Evolutionary conservation across 2,329 filamentous ascomycete species (phyloP), one percentile per base, ranked within the genome.

Genomic region (Ramichloridium luteum): DNA sequence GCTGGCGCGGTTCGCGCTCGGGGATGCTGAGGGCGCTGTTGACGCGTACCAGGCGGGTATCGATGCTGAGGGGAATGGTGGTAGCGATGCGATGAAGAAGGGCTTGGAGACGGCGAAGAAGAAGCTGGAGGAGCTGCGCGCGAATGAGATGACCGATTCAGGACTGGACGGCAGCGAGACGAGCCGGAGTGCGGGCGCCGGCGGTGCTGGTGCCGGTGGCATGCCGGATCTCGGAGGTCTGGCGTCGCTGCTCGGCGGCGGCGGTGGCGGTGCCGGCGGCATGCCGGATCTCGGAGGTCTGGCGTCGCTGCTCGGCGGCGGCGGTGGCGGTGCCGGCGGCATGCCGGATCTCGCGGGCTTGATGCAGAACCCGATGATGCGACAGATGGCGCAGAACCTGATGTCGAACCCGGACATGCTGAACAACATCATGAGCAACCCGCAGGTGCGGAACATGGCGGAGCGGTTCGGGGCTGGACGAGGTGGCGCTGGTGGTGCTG

Each of bases 281-380:
- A 90, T 93, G 80, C 85, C 86, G 9, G 88, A 96, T 57, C 66
- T 98, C 14, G 62, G 74, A 43, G 73, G 74, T 10, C 45, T 62
- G 16, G 61, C 62, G 9, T 52, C 56, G 17, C 64, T 67, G 62
- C 50, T 67, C 18, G 74, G 67, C 15, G 72, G 67, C 13, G 76
- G 67, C 14, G 74, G 67, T 10, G 73, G 61, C 6, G 77, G 72
- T 4, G 77, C 70, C 13, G 79, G 79, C 31, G 83, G 82, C 33
- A 90, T 93, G 80, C 85, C 86, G 9, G 88, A 96, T 57, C 66
- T 98, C 14, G 62, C 74, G 42, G 73, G 74, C 41, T 77, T 98
- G 57, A 93, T 96, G 85, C 85, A 68, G 67, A 98, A 96, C 65
- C 90, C 90, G 34, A 96, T 96, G 90, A 93, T 98, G 63, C 75